Percentiles rank a stretch among this genome's conserved stretches.
phyloP scores from a whole-genome alignment of 495 filamentous ascomycete genomes.

The Penicillium coprophilum region DNA sequence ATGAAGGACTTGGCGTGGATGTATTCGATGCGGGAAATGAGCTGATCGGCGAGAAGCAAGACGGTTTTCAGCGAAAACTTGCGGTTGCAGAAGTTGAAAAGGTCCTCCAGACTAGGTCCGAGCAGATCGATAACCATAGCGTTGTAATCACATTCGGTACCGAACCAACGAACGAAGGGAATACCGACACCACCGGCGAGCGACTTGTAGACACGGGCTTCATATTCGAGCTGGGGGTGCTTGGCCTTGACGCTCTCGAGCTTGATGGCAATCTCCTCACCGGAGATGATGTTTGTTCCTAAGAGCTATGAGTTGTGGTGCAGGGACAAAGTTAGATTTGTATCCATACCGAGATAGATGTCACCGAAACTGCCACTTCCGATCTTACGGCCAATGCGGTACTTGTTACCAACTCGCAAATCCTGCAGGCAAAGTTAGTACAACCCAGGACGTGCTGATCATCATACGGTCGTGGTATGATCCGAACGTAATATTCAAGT shows the following conservation, averaged over 20 bases:
- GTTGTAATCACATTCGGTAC: slow-evolving; percentile 99
- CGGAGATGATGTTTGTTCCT: slow-evolving; percentile 99
- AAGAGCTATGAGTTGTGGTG: slow-evolving; percentile 1
- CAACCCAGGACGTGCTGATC: not conserved
- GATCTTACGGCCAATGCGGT: slow-evolving; percentile 99
- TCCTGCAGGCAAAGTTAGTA: slow-evolving; percentile 59
- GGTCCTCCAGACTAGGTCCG: slow-evolving; percentile 94
- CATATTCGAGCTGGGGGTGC: slow-evolving; percentile 99
- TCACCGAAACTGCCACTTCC: slow-evolving; percentile 98
- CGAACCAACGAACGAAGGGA: slow-evolving; percentile 99
- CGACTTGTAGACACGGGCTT: slow-evolving; percentile 99
- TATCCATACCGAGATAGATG: slow-evolving; percentile 83
- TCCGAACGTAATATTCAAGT: not conserved
- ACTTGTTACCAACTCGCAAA: slow-evolving; percentile 99
- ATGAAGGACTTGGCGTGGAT: slow-evolving; percentile 99
- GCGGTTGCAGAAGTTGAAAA: slow-evolving; percentile 99
- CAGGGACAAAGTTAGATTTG: not conserved
- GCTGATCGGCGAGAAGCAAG: slow-evolving; percentile 92
- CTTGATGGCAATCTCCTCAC: slow-evolving; percentile 99
- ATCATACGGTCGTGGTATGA: too few relatives aligned
- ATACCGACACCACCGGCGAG: slow-evolving; percentile 98
- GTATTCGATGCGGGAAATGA: slow-evolving; percentile 99
- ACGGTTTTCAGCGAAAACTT: slow-evolving; percentile 99
- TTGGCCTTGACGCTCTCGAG: slow-evolving; percentile 99
- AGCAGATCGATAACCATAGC: slow-evolving; percentile 99